Percentiles rank a stretch among this genome's conserved stretches.
Conservation (phyloP, 2,329 filamentous ascomycete species). For the Phialophora macrospora region DNA sequence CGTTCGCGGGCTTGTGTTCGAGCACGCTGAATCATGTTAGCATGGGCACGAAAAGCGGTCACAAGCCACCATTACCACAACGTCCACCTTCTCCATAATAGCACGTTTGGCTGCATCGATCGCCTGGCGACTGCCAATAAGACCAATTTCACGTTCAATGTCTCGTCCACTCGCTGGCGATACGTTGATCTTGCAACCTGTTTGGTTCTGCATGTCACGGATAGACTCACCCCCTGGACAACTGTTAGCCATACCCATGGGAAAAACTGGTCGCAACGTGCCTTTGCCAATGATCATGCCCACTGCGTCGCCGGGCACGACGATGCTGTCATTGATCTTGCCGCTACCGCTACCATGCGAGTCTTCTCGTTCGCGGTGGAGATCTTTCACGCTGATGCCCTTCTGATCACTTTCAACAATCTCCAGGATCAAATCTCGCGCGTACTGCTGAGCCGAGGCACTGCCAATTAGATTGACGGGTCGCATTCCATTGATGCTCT, state of each 20-base stretch:
- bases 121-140: conserved; percentile 76
- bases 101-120: conserved; percentile 81
- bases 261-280: conserved; percentile 36
- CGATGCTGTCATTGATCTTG: conserved; percentile 81
- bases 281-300: conserved; percentile 96
- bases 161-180: conserved; percentile 79
- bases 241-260: conserved; percentile 25
- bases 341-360: conserved; percentile 31
- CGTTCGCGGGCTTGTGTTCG: conserved; percentile 51
- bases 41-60: conserved; percentile 35
- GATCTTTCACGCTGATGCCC: conserved; percentile 42
- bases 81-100: conserved; percentile 90
- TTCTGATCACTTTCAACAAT: conserved; percentile 84
- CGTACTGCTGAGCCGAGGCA: conserved; percentile 72
- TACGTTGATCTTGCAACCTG: conserved; percentile 94
- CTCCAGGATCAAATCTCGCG: conserved; percentile 87
- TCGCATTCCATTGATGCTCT: conserved; percentile 86
- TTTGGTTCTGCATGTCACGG: conserved; percentile 86
- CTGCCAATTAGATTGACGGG: conserved; percentile 90
- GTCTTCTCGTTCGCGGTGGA: conserved; percentile 49
- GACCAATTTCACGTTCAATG: conserved; percentile 80
- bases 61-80: conserved; percentile 68
- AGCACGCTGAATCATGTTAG: conserved; percentile 49
- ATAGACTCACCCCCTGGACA: conserved; percentile 79
- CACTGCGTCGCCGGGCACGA: conserved; percentile 86